Base-by-base conservation (phyloP, 306 rosid species). In the Dalbergia cultrata region DNA sequence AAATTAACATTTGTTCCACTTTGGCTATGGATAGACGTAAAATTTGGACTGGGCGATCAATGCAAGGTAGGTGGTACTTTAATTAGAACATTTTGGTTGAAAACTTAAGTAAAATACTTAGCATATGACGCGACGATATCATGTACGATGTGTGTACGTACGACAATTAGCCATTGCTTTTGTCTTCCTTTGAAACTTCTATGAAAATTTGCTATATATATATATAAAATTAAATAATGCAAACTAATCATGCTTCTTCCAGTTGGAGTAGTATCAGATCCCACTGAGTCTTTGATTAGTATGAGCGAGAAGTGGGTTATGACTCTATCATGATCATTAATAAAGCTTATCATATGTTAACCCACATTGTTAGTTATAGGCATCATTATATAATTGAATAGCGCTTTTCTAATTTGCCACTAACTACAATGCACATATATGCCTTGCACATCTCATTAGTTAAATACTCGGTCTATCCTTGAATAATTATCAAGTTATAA, bases 261-360 rank as follows among this genome's bases (percentile, higher is more conserved):
- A n/a, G 7, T 57, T 57, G 70, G 26, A 7, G 61, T 43, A 56
- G 65, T 19, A 59, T 81, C 75, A 57, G 80, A 81, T 81, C 74
- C 63, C 84, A 73, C 84, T 43, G 75, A 39, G 80, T 81, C 53
- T 37, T 72, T 72, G 70, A 65, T 18, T 61, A 57, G 69, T 73
- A 45, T 64, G 31, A 26, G 31, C 31, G 61, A 72, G 60, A 50
- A 37, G 62, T 71, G 44, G 73, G 64, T 62, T 65, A 54, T 80
- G 66, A 59, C 18, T 34, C 2, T 22, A 14, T 0, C 37, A 57
- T 68, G 69, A 78, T 43, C 34, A 54, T 43, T 57, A n/a, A 65
- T 57, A 26, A 74, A 44, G 18, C n/a, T 76, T 81, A 57, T 69
- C 75, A 78, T 33, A 11, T 59, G 31, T 14, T 75, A 44, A 21